Evolutionary conservation across 192 early-diverging fungal species (phyloP).

Genomic region (Funneliformis geosporum): DNA sequence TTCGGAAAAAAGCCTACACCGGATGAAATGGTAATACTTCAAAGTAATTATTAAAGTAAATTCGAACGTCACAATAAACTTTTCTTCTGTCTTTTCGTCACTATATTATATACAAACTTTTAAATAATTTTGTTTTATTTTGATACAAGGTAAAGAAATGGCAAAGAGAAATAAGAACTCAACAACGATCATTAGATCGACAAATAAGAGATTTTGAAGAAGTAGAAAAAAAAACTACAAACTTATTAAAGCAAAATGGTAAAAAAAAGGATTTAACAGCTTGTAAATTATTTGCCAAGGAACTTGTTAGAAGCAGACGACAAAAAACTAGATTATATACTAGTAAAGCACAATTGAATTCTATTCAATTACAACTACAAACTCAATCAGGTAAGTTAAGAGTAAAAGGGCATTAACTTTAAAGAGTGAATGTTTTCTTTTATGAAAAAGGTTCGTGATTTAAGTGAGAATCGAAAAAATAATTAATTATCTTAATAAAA

Average conservation of each 20-base stretch:
- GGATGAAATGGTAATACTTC: slow-evolving; percentile 54
- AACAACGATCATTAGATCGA: slow-evolving; percentile 87
- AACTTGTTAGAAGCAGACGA: slow-evolving; percentile 75
- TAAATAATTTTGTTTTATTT: not conserved
- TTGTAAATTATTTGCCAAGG: slow-evolving; percentile 79
- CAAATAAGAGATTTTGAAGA: slow-evolving; percentile 74
- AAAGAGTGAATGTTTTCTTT: too few species aligned
- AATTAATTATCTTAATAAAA: not conserved
- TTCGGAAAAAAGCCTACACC: slow-evolving; percentile 59
- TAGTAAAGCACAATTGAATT: slow-evolving; percentile 92
- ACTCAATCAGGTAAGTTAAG: slow-evolving; percentile 74
- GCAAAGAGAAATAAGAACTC: slow-evolving; percentile 75
- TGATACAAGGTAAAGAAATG: slow-evolving; percentile 83
- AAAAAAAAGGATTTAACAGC: slow-evolving; percentile 79
- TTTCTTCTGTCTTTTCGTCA: not conserved
- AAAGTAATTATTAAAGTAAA: not conserved
- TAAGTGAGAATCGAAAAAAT: not conserved
- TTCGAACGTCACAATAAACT: not conserved
- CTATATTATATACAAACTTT: not conserved
- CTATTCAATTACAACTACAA: slow-evolving; percentile 85
- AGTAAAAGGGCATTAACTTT: not conserved
- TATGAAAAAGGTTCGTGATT: too few species aligned
- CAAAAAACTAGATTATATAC: slow-evolving; percentile 82
- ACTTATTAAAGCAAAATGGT: slow-evolving; percentile 78
- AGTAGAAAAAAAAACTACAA: slow-evolving; percentile 86